phyloP scores from a whole-genome alignment of 2,329 filamentous ascomycete species.

The Drechslerella stenobrocha region DNA sequence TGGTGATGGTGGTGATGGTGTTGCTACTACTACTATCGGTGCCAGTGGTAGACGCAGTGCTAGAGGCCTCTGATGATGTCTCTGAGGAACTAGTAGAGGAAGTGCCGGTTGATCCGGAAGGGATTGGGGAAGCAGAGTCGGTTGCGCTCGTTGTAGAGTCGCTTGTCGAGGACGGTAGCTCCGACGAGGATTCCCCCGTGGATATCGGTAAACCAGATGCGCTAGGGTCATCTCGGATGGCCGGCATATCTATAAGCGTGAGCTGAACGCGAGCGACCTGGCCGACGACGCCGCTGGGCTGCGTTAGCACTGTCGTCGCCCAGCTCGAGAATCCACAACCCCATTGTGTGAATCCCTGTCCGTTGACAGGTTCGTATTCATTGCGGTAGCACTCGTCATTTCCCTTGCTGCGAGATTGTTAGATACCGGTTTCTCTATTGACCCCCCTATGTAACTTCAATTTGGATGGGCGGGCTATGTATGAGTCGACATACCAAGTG shows the following conservation, averaged over 20 bases:
- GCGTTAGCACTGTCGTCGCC: constrained; percentile 40
- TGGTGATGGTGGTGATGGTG: constrained; percentile 2
- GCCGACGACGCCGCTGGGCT: constrained; percentile 25
- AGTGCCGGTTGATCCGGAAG: not conserved
- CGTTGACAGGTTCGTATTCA: constrained; percentile 33
- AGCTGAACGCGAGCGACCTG: constrained; percentile 25
- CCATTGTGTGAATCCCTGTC: constrained; percentile 37
- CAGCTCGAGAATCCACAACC: constrained; percentile 28
- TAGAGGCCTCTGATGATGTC: constrained; percentile 9
- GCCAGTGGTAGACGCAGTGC: constrained; percentile 1
- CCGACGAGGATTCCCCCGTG: constrained; percentile 7
- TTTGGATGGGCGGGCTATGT: not conserved
- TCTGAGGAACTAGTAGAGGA: too few species aligned
- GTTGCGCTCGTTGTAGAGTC: constrained; percentile 6
- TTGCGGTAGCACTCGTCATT: constrained; percentile 33
- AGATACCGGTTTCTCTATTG: too few species aligned
- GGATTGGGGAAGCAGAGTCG: not conserved
- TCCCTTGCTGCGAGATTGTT: constrained; percentile 11
- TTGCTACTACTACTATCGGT: not conserved
- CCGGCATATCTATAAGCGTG: constrained; percentile 38
- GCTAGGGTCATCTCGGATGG: constrained; percentile 1
- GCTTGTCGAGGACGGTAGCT: not conserved
- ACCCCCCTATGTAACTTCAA: not conserved
- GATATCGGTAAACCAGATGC: constrained; percentile 10
- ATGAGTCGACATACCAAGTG: constrained; percentile 29